These are phyloP conservation scores for Taxawa tesnikishii DNA, from an alignment of 2,329 filamentous ascomycete species.

Conservation along the genomic window DNA sequence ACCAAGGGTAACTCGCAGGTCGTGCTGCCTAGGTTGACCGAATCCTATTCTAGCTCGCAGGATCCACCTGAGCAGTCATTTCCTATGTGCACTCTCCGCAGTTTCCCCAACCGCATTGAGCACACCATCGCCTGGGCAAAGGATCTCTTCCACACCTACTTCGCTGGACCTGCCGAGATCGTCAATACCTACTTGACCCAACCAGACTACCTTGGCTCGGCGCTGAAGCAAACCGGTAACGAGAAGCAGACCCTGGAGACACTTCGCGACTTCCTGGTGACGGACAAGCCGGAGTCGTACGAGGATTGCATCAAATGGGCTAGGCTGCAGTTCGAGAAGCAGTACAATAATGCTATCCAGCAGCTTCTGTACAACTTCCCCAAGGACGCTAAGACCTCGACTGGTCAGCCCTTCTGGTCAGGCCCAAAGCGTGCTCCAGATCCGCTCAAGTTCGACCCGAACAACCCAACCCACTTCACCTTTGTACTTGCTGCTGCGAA, in stretches of 20 bases:
- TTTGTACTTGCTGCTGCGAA: conserved; percentile 85
- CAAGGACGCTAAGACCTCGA: conserved; percentile 80
- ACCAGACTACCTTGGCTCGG: conserved; percentile 76
- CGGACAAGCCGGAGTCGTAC: conserved; percentile 80
- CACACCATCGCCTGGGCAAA: conserved; percentile 98
- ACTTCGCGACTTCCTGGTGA: conserved; percentile 79
- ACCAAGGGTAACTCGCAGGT: conserved; percentile 99
- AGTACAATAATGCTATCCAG: conserved; percentile 93
- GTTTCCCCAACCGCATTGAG: conserved; percentile 96
- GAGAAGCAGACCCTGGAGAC: conserved; percentile 90
- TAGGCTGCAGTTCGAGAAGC: conserved; percentile 83
- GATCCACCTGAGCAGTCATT: conserved; percentile 98
- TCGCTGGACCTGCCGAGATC: conserved; percentile 85
- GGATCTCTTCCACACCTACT: conserved; percentile 87
- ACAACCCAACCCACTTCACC: conserved; percentile 73
- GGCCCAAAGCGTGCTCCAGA: conserved; percentile 95
- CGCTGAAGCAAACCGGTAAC: conserved; percentile 84
- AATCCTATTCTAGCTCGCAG: conserved; percentile 94
- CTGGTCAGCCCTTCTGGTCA: conserved; percentile 91
- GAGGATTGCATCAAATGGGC: conserved; percentile 97
- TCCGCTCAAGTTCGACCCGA: conserved; percentile 73
- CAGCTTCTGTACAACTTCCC: conserved; percentile 96
- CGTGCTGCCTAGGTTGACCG: conserved; percentile 77
- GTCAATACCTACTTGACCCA: conserved; percentile 84
- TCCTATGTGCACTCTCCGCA: conserved; percentile 94